Percentiles rank a stretch among this genome's conserved stretches.
phyloP scores from a whole-genome alignment of 345 rosid genomes.

The Gossypium mustelinum region DNA sequence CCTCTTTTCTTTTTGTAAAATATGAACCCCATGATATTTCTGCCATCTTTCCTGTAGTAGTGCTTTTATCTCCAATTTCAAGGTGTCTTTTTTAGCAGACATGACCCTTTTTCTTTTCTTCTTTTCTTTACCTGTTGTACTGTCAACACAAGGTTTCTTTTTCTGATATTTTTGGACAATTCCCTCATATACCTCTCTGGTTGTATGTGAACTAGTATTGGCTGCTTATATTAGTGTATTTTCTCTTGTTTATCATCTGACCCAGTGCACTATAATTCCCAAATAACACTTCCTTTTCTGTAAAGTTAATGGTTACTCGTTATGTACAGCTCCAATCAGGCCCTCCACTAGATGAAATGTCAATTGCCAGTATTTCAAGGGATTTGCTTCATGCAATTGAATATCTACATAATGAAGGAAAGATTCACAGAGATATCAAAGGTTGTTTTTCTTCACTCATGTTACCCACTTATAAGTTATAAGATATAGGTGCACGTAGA shows the following conservation, averaged over 20 bases:
- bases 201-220: neutral
- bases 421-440: conserved; percentile 98
- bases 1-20: neutral
- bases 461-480: neutral
- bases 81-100: neutral
- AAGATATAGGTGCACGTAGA: neutral
- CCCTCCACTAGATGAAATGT: conserved; percentile 81
- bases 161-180: neutral
- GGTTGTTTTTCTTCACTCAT: conserved; percentile 36
- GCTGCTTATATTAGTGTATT: neutral
- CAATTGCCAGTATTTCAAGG: conserved; percentile 86
- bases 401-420: conserved; percentile 89
- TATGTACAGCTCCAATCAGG: conserved; percentile 86
- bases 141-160: neutral
- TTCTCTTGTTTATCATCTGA: neutral
- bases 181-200: neutral
- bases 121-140: neutral
- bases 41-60: neutral
- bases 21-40: neutral
- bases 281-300: neutral
- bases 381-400: conserved; percentile 97
- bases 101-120: neutral
- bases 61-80: neutral
- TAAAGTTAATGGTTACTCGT: conserved; percentile 23
- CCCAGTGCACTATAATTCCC: neutral